Evolutionary conservation across 495 filamentous ascomycete species (phyloP), one percentile per base, ranked within the genome.

Genomic region (Aspergillus steynii): DNA sequence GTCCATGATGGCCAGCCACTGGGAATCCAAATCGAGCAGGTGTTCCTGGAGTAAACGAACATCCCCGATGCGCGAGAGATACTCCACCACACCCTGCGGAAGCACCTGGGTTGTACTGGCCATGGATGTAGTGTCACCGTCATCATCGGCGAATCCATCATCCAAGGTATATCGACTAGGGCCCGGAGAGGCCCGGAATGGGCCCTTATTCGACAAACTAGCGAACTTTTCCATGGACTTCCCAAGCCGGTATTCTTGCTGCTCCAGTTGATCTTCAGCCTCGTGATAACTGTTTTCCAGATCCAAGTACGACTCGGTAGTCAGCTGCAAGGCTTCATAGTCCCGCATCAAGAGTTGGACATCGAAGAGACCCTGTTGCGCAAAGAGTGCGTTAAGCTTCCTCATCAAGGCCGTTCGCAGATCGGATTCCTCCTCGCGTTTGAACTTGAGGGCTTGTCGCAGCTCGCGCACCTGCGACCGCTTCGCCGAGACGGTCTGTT

Each of bases 51-150:
- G 60, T 15, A 77, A 55, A 1, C 62, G 65, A 1, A 66, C 63
- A 20, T 78, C 69, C 9, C 67, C 73, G 14, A 78, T 52, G 10
- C 70, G 53, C 2, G 63, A 63, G n/a, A 70, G 51, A 27, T 77
- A 72, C 14, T 65, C 63, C 7, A 55, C 60, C 25, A 66, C 32
- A 32, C 58, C 58, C 15, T 53, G 55, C 3, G 65, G 61, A 10
- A 57, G 50, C 26, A 58, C 37, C n/a, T 50, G 53, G 26, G 29
- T 10, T 3, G 52, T 2, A 42, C 50, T 61, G 32, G 20, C 50
- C 4, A 31, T 58, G 26, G 46, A 59, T 12, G 28, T 28, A 6
- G n/a, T 52, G 47, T 58, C 29, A 46, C 32, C 48, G 10, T 34
- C 32, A 15, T 20, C 57, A 25, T 49, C 37, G 12, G 9, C 9